Conservation (phyloP, 306 rosid genomes). For the Sicyos baderoa region DNA sequence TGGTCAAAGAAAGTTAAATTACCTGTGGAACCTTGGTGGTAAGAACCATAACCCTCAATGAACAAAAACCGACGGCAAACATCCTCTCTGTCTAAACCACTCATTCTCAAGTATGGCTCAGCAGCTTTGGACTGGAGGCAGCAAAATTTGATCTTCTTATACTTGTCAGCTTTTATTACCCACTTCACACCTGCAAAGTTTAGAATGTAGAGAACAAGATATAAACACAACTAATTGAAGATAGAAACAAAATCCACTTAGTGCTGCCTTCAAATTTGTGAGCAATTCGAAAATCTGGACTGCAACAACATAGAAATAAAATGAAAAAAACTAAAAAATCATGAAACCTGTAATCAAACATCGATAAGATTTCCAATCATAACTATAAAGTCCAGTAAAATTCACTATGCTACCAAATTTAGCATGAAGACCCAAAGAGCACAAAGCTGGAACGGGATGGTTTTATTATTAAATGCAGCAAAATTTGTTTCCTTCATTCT, state of each 20-base stretch:
- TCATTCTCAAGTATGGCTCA: constrained; percentile 51
- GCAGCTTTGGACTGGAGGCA: constrained; percentile 63
- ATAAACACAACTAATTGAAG: background rate
- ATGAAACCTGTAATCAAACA: background rate
- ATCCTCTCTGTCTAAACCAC: constrained; percentile 59
- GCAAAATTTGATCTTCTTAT: constrained; percentile 63
- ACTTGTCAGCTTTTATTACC: constrained; percentile 51
- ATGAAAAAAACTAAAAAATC: background rate
- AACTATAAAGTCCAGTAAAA: background rate
- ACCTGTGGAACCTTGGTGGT: constrained; percentile 66
- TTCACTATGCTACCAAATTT: background rate
- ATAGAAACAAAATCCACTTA: background rate
- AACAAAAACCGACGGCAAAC: constrained; percentile 52
- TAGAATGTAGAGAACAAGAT: background rate
- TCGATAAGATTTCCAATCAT: background rate
- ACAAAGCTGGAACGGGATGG: background rate
- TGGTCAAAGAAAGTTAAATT: background rate
- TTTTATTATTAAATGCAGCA: background rate
- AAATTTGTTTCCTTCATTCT: background rate
- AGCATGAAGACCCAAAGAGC: background rate
- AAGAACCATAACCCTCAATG: constrained; percentile 46
- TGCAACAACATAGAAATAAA: background rate
- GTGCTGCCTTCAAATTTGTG: background rate
- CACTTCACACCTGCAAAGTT: constrained; percentile 55
- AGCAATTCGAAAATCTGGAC: background rate